Evolutionary conservation across 495 filamentous ascomycete genomes (phyloP).

Genomic region (Filosporella fistucella): DNA sequence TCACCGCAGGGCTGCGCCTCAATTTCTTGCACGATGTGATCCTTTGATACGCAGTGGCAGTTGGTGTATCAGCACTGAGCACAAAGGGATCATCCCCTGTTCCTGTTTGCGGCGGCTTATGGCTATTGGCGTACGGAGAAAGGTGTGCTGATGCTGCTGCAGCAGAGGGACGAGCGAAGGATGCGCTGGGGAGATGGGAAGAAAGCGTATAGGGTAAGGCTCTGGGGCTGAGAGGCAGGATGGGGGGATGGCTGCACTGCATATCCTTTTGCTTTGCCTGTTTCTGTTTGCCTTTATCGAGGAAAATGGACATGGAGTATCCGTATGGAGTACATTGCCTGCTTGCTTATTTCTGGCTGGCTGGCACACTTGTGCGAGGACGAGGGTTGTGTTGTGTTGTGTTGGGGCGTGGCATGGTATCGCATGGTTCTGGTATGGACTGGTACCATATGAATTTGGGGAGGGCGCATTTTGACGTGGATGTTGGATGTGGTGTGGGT

Average conservation of each 20-base stretch:
- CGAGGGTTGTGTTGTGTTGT: too few relatives aligned
- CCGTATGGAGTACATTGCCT: too few relatives aligned
- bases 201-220: not conserved
- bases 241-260: not conserved
- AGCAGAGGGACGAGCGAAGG: not conserved
- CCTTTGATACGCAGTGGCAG: not conserved
- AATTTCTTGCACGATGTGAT: not conserved
- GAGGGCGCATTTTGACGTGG: too few relatives aligned
- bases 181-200: not conserved
- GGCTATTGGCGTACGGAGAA: not conserved
- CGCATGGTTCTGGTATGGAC: too few relatives aligned
- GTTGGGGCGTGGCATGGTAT: too few relatives aligned
- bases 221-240: not conserved
- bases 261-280: not conserved
- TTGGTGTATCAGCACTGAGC: conserved; percentile 12
- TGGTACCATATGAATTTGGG: too few relatives aligned
- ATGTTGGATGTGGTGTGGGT: too few relatives aligned
- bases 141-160: not conserved
- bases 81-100: not conserved
- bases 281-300: too few relatives aligned
- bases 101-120: not conserved
- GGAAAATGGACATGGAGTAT: too few relatives aligned
- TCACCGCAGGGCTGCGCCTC: conserved; percentile 19
- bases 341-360: too few relatives aligned
- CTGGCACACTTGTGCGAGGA: too few relatives aligned